These are phyloP conservation scores for Phytopythium ostracodes DNA, from an alignment of 352 stramenopile genomes.

Conservation along the genomic window DNA sequence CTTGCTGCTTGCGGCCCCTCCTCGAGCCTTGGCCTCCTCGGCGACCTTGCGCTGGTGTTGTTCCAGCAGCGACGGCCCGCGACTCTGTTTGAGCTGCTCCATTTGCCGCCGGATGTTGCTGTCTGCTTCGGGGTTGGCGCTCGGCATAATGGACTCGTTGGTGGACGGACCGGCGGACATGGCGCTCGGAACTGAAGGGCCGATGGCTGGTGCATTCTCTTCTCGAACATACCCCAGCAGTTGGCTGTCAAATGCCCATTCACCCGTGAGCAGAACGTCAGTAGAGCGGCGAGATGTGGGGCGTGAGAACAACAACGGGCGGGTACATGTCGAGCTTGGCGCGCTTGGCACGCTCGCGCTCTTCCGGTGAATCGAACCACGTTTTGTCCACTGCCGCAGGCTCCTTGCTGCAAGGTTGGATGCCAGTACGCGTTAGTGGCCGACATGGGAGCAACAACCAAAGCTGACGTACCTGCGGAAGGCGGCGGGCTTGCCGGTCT, in stretches of 20 bases:
- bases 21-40: conserved; percentile 29
- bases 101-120: conserved; percentile 69
- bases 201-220: conserved; percentile 47
- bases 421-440: background rate
- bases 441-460: background rate
- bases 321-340: conserved; percentile 80
- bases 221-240: conserved; percentile 76
- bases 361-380: conserved; percentile 81
- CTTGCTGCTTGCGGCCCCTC: conserved; percentile 10
- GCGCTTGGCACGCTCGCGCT: conserved; percentile 71
- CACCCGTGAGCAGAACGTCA: background rate
- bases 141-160: conserved; percentile 66
- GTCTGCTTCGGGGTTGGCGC: conserved; percentile 60
- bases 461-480: conserved; percentile 40
- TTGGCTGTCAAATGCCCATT: conserved; percentile 30
- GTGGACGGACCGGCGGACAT: conserved; percentile 17
- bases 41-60: conserved; percentile 72
- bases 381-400: conserved; percentile 66
- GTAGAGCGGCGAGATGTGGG: background rate
- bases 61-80: conserved; percentile 72
- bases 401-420: conserved; percentile 43
- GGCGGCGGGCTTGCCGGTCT: conserved; percentile 46
- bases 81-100: conserved; percentile 46
- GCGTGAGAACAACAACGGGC: background rate
- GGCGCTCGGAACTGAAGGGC: conserved; percentile 10